Evolutionary conservation across 2,329 filamentous ascomycete genomes (phyloP), one percentile per base, ranked within the genome.

Genomic region (Berkeleyomyces rouxiae): DNA sequence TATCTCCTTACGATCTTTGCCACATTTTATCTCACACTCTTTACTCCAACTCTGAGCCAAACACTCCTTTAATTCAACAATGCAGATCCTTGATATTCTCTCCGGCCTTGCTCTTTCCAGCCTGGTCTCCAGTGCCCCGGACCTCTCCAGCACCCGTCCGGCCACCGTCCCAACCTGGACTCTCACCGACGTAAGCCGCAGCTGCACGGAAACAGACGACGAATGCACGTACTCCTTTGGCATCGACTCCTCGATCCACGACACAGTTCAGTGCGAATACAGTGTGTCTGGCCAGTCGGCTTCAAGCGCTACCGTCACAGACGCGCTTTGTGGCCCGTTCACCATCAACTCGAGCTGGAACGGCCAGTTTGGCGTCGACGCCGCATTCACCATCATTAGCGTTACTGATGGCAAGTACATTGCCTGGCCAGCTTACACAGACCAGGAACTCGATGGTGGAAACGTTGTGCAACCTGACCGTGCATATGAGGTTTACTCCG

Each of bases 321-420:
- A 55, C 33, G 51, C 36, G 33, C 51, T n/a, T 6, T 82, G 78
- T 72, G 79, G 79, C 46, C 68, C 68, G 64, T 82, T 74, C 74
- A 78, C 74, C 66, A 67, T 82, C 68, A 78, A 77, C 59, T 76
- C 76, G 1, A 77, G 78, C 72, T 82, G 79, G 79, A 79, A 75
- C 69, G 79, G 74, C 68, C 75, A 80, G 68, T 82, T 82, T 66
- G 80, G 79, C 59, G 63, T 71, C 10, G 76, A 70, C 65, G 72
- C 77, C 36, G 80, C 78, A 66, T 82, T 82, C 74, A 82, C 79
- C 33, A 80, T 77, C 31, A 71, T 82, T 37, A 73, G 76, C 23
- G 76, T 82, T 61, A 74, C 76, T 57, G 72, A 80, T 70, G 71
- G 73, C 67, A 71, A 70, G 58, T 71, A 74, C 65, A 82, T 82